Percentiles rank a stretch among this genome's conserved stretches.
These are phyloP conservation scores for Phoma sp. DNA, from an alignment of 2,329 filamentous ascomycete species.

Conservation along the genomic window DNA sequence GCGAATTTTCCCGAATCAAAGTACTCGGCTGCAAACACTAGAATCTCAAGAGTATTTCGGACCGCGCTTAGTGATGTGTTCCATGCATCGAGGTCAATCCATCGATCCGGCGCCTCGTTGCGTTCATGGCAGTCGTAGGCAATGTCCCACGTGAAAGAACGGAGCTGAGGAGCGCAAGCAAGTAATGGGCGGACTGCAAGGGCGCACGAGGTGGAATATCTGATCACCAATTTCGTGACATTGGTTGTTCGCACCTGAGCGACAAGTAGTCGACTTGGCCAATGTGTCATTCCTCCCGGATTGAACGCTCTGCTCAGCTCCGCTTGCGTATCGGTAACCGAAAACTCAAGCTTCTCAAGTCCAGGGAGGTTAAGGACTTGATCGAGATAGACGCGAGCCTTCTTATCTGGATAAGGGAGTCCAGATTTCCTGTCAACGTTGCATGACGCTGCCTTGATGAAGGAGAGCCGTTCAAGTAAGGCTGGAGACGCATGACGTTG, in stretches of 20 bases:
- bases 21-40: slow-evolving; percentile 34
- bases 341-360: slow-evolving; percentile 26
- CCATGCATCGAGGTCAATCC: slow-evolving; percentile 29
- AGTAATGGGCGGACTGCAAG: slow-evolving; percentile 18
- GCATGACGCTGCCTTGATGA: slow-evolving; percentile 28
- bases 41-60: slow-evolving; percentile 20
- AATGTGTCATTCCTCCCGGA: background rate
- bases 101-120: slow-evolving; percentile 1
- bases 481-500: slow-evolving; percentile 15
- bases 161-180: slow-evolving; percentile 25
- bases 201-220: slow-evolving; percentile 22
- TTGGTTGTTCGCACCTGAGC: slow-evolving; percentile 12
- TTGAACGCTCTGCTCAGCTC: background rate
- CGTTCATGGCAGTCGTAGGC: slow-evolving; percentile 24
- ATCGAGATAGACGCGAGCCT: slow-evolving; percentile 13
- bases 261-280: slow-evolving; percentile 4
- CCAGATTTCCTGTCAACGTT: slow-evolving; percentile 29
- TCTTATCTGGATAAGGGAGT: slow-evolving; percentile 14
- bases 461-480: slow-evolving; percentile 21
- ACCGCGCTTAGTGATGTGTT: slow-evolving; percentile 19
- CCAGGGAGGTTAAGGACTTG: slow-evolving; percentile 24
- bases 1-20: slow-evolving; percentile 23
- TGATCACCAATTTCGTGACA: slow-evolving; percentile 32
- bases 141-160: slow-evolving; percentile 35
- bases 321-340: slow-evolving; percentile 12